Evolutionary conservation across 495 filamentous ascomycete species (phyloP), one percentile per base, ranked within the genome.

Genomic region (Trichocladium uniseriatum): DNA sequence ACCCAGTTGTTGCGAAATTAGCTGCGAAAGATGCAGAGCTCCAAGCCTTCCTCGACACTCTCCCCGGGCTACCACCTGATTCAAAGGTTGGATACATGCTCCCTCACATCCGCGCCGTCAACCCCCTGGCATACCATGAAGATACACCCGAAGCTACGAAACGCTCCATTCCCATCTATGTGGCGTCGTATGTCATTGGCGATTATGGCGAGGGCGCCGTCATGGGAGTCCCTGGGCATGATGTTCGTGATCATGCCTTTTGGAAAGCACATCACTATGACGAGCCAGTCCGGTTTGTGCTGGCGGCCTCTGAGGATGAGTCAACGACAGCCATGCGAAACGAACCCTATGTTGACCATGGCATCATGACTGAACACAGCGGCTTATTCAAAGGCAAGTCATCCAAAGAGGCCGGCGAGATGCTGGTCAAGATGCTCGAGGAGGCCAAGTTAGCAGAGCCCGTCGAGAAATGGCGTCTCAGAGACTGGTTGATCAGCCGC

Each of bases 201-300:
- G 85, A 89, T 48, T 94, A 92, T 54, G 89, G 87, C n/a, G 82
- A 84, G 45, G 87, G 87, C 1, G 87, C 87, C 5, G 84, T 95
- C 6, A 95, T 95, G 89, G 89, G 88, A 34, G 89, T 95, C 19
- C 89, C 89, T 0, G 89, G 81, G 2, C 88, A 95, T 51, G 89
- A 95, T 60, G 59, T 69, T 0, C 75, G 86, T 31, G 89, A 95
- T 54, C 70, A 83, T 63, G 72, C 75, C 5, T 95, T 95, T 57
- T 94, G 86, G 83, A 81, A 75, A 48, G 70, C 81, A 36, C 88
- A 92, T 52, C 65, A 65, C 56, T n/a, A n/a, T n/a, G 61, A 76
- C 55, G 55, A 75, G 58, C 56, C 71, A 40, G 56, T 85, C 45
- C 56, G 77, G 56, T 61, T 71, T 50, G 79, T 77, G 16, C 63